phyloP scores from a whole-genome alignment of 495 filamentous ascomycete genomes.

The Letharia columbiana region DNA sequence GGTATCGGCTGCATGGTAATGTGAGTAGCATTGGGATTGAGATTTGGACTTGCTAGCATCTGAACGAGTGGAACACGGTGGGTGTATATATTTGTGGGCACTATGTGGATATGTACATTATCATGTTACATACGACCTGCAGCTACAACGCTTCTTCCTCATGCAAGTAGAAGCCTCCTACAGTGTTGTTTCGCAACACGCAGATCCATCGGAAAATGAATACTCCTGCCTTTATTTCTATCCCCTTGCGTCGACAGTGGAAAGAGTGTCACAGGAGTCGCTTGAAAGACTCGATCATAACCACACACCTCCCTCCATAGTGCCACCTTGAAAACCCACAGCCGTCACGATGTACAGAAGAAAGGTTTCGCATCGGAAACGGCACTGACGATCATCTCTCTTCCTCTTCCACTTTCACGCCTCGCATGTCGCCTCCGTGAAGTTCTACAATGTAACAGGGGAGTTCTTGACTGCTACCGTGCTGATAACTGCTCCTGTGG shows the following conservation, averaged over 20 bases:
- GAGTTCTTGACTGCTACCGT: too few species aligned
- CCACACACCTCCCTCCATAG: too few species aligned
- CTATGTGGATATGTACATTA: neutral
- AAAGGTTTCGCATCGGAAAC: too few species aligned
- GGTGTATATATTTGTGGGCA: neutral
- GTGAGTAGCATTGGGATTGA: conserved; percentile 40
- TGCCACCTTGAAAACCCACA: too few species aligned
- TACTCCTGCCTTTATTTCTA: neutral
- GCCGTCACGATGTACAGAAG: too few species aligned
- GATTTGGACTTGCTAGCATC: conserved; percentile 9
- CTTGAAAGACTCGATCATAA: too few species aligned
- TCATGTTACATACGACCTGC: neutral
- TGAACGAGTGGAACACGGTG: neutral
- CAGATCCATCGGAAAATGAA: neutral
- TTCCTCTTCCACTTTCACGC: too few species aligned
- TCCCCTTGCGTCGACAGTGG: neutral
- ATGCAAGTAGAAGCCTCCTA: neutral
- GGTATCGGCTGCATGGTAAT: conserved; percentile 83
- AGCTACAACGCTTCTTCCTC: neutral
- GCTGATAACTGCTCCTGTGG: too few species aligned
- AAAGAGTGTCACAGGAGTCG: too few species aligned
- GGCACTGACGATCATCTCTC: too few species aligned
- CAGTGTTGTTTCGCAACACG: neutral
- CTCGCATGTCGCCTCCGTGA: too few species aligned
- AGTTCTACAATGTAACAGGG: too few species aligned